phyloP scores from a whole-genome alignment of 805 yeast species.

The Wickerhamiella kurtzmanii region DNA sequence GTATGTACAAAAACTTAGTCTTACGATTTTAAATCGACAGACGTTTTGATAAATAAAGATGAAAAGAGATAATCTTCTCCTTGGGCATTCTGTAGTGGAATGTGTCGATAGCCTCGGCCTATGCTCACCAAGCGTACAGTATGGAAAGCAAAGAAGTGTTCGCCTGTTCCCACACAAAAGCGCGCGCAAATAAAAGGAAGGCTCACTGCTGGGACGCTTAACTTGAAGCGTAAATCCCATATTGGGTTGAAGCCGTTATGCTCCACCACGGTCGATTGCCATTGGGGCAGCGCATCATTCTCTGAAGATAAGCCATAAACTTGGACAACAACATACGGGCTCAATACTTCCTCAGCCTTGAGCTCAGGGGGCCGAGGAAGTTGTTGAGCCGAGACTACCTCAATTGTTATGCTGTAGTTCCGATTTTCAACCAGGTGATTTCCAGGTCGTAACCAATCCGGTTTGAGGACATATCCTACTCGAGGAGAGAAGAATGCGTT shows the following conservation, averaged over 20 bases:
- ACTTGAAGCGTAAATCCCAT: slow-evolving; percentile 52
- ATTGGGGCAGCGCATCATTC: slow-evolving; percentile 11
- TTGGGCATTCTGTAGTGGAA: slow-evolving; percentile 58
- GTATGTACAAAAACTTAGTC: not conserved
- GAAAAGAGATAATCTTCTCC: slow-evolving; percentile 69
- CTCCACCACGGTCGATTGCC: slow-evolving; percentile 28
- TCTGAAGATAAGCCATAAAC: slow-evolving; percentile 32
- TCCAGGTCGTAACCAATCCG: slow-evolving; percentile 28
- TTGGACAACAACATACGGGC: slow-evolving; percentile 53
- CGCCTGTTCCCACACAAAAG: slow-evolving; percentile 25
- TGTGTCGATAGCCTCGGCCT: slow-evolving; percentile 68
- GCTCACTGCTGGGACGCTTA: slow-evolving; percentile 26
- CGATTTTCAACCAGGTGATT: slow-evolving; percentile 9
- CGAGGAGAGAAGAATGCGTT: slow-evolving; percentile 51
- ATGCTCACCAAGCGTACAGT: slow-evolving; percentile 50
- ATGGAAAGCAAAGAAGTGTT: slow-evolving; percentile 39
- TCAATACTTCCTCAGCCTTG: slow-evolving; percentile 33
- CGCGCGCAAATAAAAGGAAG: slow-evolving; percentile 27
- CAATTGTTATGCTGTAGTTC: slow-evolving; percentile 24
- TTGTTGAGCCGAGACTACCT: slow-evolving; percentile 70
- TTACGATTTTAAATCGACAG: not conserved
- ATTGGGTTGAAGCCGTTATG: slow-evolving; percentile 80
- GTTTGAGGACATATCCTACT: slow-evolving; percentile 70
- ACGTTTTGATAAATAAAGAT: slow-evolving; percentile 33
- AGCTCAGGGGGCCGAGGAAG: slow-evolving; percentile 55